Conservation (phyloP, 345 rosid species). For the Mallotus nudiflorus region DNA sequence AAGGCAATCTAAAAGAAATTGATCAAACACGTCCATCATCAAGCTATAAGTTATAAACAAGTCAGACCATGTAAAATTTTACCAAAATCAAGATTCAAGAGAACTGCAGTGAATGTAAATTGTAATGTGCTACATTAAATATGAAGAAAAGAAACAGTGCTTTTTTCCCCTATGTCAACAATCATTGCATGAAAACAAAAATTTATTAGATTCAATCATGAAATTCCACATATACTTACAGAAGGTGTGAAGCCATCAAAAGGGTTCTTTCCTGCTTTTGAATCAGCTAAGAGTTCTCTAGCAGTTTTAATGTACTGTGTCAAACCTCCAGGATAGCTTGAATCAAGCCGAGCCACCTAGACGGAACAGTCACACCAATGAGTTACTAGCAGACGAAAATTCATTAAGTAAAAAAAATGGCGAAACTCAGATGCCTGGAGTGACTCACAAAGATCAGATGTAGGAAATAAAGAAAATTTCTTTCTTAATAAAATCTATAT, state of each 20-base stretch:
- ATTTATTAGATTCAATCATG: background rate
- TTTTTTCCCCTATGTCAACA: background rate
- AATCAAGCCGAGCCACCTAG: constrained; percentile 71
- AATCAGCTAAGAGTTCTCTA: constrained; percentile 79
- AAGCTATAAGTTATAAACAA: background rate
- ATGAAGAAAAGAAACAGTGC: background rate
- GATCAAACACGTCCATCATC: background rate
- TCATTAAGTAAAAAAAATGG: background rate
- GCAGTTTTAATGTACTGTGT: constrained; percentile 68
- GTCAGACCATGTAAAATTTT: no score
- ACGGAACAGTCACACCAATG: background rate
- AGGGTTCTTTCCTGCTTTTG: constrained; percentile 87
- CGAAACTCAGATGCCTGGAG: no score
- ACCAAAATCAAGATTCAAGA: no score
- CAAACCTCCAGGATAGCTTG: constrained; percentile 93
- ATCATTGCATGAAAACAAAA: background rate
- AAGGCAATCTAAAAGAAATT: background rate
- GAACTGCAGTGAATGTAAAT: background rate
- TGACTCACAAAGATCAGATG: no score
- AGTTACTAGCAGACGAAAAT: background rate
- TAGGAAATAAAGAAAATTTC: no score
- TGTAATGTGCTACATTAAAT: background rate
- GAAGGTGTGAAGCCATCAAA: constrained; percentile 96
- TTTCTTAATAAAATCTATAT: no score
- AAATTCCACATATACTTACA: constrained; percentile 37